phyloP scores from a whole-genome alignment of 1,139 yeast genomes.

The Geotrichum fermentans region DNA sequence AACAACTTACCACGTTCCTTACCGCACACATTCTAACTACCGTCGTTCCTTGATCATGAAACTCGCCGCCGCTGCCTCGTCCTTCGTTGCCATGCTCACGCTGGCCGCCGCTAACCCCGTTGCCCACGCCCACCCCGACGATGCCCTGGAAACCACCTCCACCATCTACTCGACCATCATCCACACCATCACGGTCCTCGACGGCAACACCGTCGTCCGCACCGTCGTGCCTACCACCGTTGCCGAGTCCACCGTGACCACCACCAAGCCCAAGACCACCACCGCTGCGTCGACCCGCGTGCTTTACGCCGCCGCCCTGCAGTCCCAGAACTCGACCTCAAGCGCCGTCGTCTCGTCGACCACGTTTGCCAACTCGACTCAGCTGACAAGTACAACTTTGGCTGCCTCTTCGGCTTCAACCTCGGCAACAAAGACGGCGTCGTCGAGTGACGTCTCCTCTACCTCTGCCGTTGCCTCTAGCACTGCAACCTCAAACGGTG shows the following conservation, averaged over 20 bases:
- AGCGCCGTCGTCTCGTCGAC: not conserved
- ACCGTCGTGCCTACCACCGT: not conserved
- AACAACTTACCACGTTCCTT: no score
- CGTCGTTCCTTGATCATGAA: conserved; percentile 1
- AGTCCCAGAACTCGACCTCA: not conserved
- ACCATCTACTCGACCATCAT: conserved; percentile 12
- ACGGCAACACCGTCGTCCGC: conserved; percentile 1
- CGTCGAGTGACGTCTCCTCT: not conserved
- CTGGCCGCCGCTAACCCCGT: not conserved
- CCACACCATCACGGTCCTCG: conserved; percentile 8
- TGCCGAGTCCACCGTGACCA: conserved; percentile 4
- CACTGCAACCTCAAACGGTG: not conserved
- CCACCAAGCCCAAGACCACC: not conserved
- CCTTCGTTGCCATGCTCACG: not conserved
- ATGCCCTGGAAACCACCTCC: no score
- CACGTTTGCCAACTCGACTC: not conserved
- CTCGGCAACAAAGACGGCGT: not conserved
- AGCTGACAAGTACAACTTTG: not conserved
- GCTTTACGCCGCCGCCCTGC: conserved; percentile 3
- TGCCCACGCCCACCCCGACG: not conserved
- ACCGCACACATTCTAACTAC: no score
- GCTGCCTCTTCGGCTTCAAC: not conserved
- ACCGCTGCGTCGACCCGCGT: not conserved
- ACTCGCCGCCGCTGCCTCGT: not conserved
- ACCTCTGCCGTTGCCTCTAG: conserved; percentile 1